A percentile compares a stretch with the other conserved stretches of the same genome.
These are phyloP conservation scores for Xanthoconium purpureum DNA, from an alignment of 768 basidiomycete genomes.

Conservation along the genomic window DNA sequence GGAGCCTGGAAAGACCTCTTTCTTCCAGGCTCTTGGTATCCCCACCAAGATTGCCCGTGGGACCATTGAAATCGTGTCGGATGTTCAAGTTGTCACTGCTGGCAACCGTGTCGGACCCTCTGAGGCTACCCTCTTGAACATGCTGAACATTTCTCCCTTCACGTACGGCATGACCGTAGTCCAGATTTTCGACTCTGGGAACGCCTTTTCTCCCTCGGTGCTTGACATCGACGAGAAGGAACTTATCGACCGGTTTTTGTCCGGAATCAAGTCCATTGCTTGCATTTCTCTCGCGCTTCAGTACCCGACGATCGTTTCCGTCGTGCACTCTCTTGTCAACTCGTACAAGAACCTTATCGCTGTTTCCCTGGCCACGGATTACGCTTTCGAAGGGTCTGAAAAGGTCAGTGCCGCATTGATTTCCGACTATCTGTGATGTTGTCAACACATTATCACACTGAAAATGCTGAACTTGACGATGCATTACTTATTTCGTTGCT, in stretches of 20 bases:
- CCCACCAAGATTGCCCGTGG: conserved; percentile 99
- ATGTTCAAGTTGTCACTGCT: conserved; percentile 90
- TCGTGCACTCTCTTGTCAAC: conserved; percentile 94
- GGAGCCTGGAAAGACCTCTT: conserved; percentile 99
- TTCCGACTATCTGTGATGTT: conserved; percentile 21
- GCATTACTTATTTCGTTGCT: conserved; percentile 29
- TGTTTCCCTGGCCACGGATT: conserved; percentile 85
- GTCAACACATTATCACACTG: conserved; percentile 56
- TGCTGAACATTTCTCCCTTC: conserved; percentile 99
- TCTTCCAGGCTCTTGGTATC: conserved; percentile 99
- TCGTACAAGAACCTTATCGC: conserved; percentile 98
- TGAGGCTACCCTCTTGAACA: conserved; percentile 98
- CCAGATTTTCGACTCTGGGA: conserved; percentile 94
- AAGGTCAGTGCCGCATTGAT: conserved; percentile 56
- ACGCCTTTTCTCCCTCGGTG: conserved; percentile 83
- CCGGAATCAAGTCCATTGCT: conserved; percentile 93
- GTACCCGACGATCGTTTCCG: conserved; percentile 94
- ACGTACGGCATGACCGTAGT: conserved; percentile 99
- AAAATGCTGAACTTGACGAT: conserved; percentile 75
- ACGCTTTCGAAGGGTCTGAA: conserved; percentile 89
- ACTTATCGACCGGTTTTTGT: conserved; percentile 87
- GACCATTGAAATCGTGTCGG: conserved; percentile 98
- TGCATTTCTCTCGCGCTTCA: conserved; percentile 93
- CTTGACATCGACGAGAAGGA: conserved; percentile 92
- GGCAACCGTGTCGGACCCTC: conserved; percentile 94